These are phyloP conservation scores for Plasmodium relictum DNA, from an alignment of 169 alveolate genomes.

Conservation along the genomic window DNA sequence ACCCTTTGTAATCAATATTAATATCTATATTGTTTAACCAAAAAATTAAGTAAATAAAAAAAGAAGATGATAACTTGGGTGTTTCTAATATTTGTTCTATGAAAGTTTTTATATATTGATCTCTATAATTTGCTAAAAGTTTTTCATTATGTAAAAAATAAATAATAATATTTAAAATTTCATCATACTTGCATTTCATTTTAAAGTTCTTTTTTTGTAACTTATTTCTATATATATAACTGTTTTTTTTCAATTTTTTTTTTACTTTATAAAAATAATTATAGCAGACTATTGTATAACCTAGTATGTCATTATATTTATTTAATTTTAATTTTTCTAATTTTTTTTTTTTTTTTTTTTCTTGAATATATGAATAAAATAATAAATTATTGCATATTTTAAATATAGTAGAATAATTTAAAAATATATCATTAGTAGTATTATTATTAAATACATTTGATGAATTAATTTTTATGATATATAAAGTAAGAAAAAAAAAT, in stretches of 20 bases:
- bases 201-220: constrained; percentile 37
- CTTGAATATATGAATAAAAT: constrained; percentile 45
- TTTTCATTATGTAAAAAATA: constrained; percentile 69
- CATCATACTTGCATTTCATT: constrained; percentile 63
- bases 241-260: constrained; percentile 28
- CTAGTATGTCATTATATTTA: constrained; percentile 15
- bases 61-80: constrained; percentile 68
- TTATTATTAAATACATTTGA: constrained; percentile 11
- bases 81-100: constrained; percentile 69
- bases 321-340: neutral
- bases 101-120: constrained; percentile 72
- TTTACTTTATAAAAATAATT: constrained; percentile 54
- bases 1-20: constrained; percentile 56
- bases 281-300: constrained; percentile 47
- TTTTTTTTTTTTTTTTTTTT: constrained; percentile 21
- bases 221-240: constrained; percentile 17
- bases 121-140: constrained; percentile 50
- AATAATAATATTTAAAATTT: constrained; percentile 51
- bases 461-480: constrained; percentile 45
- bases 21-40: constrained; percentile 67
- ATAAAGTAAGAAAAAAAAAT: constrained; percentile 54
- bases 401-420: constrained; percentile 49
- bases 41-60: constrained; percentile 61
- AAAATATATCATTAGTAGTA: constrained; percentile 18
- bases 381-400: constrained; percentile 54